Percentiles rank a stretch among this genome's conserved stretches.
phyloP scores from a whole-genome alignment of 148 eudicot genomes.

The Rhododendron ovatum region DNA sequence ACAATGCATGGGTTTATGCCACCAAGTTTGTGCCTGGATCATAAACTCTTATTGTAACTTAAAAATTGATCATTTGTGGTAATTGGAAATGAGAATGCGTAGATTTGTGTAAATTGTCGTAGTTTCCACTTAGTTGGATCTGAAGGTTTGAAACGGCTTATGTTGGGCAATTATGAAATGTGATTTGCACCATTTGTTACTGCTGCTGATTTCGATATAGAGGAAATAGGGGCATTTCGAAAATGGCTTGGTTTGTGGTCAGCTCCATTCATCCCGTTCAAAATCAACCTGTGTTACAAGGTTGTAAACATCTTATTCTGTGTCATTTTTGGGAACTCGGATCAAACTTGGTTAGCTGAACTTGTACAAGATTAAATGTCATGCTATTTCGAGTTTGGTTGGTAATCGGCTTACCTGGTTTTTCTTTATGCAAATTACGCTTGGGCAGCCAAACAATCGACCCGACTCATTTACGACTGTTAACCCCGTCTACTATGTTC shows the following conservation, averaged over 20 bases:
- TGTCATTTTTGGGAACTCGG: not conserved
- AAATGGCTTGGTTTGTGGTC: not conserved
- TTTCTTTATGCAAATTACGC: not conserved
- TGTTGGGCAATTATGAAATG: not conserved
- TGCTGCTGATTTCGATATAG: not conserved
- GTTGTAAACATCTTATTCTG: not conserved
- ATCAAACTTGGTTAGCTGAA: not conserved
- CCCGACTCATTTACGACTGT: not conserved
- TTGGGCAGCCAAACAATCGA: not conserved
- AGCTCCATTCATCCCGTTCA: not conserved
- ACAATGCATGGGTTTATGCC: constrained; percentile 12
- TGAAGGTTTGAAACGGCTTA: not conserved
- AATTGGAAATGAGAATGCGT: not conserved
- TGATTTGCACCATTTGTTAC: not conserved
- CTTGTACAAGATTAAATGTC: not conserved
- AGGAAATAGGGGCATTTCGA: not conserved
- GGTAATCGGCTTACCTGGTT: not conserved
- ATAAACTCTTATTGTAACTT: not conserved
- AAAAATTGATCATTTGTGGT: not conserved
- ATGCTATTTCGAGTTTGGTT: not conserved
- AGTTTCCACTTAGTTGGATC: not conserved
- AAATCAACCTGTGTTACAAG: not conserved
- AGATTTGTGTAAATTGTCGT: not conserved
- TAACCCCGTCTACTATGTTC: not conserved
- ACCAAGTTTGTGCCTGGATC: constrained; percentile 13